Evolutionary conservation across 225 moss, liverwort and hornwort genomes (phyloP).

Genomic region (Sphagnum tenellum): DNA sequence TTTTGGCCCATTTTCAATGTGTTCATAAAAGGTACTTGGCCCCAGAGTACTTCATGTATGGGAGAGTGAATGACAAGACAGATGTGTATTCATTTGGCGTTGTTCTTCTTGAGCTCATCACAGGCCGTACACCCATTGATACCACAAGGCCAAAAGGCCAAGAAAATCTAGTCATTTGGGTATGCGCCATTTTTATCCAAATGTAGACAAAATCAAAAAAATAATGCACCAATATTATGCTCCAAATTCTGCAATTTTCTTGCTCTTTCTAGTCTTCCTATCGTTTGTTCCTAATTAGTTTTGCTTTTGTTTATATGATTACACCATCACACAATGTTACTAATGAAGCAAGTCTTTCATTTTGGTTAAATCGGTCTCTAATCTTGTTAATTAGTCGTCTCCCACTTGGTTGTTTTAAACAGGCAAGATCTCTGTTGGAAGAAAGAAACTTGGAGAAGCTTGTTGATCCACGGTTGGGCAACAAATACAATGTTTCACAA

Average conservation of each 20-base stretch:
- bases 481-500: constrained; percentile 24
- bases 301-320: too few species aligned
- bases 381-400: background rate
- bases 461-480: constrained; percentile 29
- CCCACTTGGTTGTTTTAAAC: background rate
- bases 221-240: too few species aligned
- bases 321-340: background rate
- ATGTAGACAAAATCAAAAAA: background rate
- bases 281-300: too few species aligned
- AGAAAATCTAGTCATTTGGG: constrained; percentile 62
- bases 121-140: constrained; percentile 52
- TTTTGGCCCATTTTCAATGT: too few species aligned
- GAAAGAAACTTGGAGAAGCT: constrained; percentile 33
- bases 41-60: constrained; percentile 62
- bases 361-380: background rate
- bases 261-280: too few species aligned
- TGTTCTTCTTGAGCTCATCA: constrained; percentile 55
- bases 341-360: background rate
- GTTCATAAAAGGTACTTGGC: constrained; percentile 34
- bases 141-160: constrained; percentile 55
- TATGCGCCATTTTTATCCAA: constrained; percentile 5
- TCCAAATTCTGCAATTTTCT: too few species aligned
- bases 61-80: constrained; percentile 45
- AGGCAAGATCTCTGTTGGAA: constrained; percentile 42
- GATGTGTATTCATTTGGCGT: constrained; percentile 61